phyloP scores from a whole-genome alignment of 306 rosid genomes.

The Amphicarpaea edgeworthii region DNA sequence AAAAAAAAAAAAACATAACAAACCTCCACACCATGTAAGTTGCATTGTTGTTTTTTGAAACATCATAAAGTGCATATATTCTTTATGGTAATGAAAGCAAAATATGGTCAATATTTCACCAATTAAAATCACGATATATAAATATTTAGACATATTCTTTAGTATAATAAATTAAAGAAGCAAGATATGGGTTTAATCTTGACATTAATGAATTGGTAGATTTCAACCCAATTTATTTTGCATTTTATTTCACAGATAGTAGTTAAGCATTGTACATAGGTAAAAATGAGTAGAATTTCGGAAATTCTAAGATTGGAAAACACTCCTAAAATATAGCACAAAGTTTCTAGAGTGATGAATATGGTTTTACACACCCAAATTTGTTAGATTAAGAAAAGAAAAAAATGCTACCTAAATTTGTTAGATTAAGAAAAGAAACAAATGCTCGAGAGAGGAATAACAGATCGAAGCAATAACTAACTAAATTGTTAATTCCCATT shows the following conservation, averaged over 20 bases:
- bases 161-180: too few species aligned
- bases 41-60: too few species aligned
- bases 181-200: not conserved
- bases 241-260: not conserved
- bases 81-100: too few species aligned
- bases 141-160: too few species aligned
- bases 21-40: too few species aligned
- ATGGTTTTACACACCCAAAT: not conserved
- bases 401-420: too few species aligned
- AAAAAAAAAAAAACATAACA: too few species aligned
- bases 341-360: not conserved
- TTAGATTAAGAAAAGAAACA: not conserved
- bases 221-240: not conserved
- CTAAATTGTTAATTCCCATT: too few species aligned
- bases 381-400: not conserved
- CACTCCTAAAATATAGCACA: not conserved
- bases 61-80: too few species aligned
- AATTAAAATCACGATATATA: too few species aligned
- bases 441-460: not conserved
- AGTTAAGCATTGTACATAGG: not conserved
- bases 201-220: not conserved
- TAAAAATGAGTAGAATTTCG: not conserved
- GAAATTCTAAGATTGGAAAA: not conserved
- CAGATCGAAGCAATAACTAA: too few species aligned
- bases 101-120: too few species aligned